Conservation (phyloP, 352 stramenopile species). For the Paralagenidium karlingii region DNA sequence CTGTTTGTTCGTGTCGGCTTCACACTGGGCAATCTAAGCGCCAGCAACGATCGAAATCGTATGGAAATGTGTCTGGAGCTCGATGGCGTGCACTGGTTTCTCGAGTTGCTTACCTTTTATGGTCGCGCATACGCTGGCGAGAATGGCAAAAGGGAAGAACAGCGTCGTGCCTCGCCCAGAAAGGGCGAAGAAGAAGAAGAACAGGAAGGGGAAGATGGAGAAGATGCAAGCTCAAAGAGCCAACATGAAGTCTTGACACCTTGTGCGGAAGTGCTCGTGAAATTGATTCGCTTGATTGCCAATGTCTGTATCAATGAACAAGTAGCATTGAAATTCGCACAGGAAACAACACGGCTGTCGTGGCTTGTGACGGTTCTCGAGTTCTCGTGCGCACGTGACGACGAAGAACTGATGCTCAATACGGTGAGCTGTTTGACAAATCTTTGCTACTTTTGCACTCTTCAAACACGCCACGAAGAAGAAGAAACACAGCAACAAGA, state of each 20-base stretch:
- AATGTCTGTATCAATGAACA: slow-evolving; percentile 67
- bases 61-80: slow-evolving; percentile 18
- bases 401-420: slow-evolving; percentile 84
- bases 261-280: slow-evolving; percentile 58
- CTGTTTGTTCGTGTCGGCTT: slow-evolving; percentile 73
- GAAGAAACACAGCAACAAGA: not conserved
- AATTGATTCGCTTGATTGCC: slow-evolving; percentile 63
- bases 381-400: slow-evolving; percentile 8
- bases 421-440: slow-evolving; percentile 82
- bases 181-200: not conserved
- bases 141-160: too few species aligned
- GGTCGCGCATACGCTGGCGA: slow-evolving; percentile 13
- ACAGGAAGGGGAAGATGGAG: slow-evolving; percentile 3
- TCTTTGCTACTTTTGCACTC: slow-evolving; percentile 61
- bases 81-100: slow-evolving; percentile 16
- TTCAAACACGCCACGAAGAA: not conserved
- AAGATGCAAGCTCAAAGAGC: not conserved
- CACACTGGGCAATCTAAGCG: slow-evolving; percentile 77
- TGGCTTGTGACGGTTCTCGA: too few species aligned
- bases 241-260: slow-evolving; percentile 6
- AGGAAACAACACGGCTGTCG: not conserved
- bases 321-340: slow-evolving; percentile 4
- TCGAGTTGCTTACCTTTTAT: slow-evolving; percentile 35
- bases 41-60: slow-evolving; percentile 70
- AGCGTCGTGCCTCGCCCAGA: too few species aligned